Evolutionary conservation across 2,329 filamentous ascomycete species (phyloP), one percentile per base, ranked within the genome.

Genomic region (Talaromyces rugulosus): DNA sequence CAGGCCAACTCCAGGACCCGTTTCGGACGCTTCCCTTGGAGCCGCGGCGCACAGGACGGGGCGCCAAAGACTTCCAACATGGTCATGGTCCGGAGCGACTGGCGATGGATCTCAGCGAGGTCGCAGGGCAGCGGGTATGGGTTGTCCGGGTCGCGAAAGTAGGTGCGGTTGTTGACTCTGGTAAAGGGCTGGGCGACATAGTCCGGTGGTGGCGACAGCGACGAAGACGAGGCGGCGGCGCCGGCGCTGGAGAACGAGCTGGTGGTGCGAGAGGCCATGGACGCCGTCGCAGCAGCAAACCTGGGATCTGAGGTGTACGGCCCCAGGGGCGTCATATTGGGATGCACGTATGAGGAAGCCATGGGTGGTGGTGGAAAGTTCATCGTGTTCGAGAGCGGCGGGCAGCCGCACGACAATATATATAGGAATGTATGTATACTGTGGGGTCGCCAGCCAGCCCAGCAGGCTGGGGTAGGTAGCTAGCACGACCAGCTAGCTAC

Each of bases 101-200:
- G 93, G 62, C 93, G 86, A 76, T 96, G 92, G 56, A 96, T 84
- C 77, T 97, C 93, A 47, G 88, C 81, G 47, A 96, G 84, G 77
- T 97, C 94, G 78, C 90, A 89, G 44, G 94, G 94, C 2, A 97
- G 81, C n/a, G 92, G 92, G 70, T 98, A 97, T 7, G 86, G 79
- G 33, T 90, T 78, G 2, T 84, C 82, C 8, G 83, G 80, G 70
- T 96, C 91, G 71, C 89, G 87, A 66, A 96, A 84, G 76, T 94
- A 97, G 54, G 89, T 89, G 62, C 92, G 89, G 58, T 91, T 91
- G 78, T 95, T 89, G 70, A 89, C 87, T 66, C 88, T 79, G 66
- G 89, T 79, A 69, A 93, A 89, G 7, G 88, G 87, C 67, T 79
- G 80, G 66, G 74, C 76, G 36, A 69, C 69, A 65, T 77, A 77